phyloP scores from a whole-genome alignment of 495 filamentous ascomycete species.

The Aspergillus bertholletiae region DNA sequence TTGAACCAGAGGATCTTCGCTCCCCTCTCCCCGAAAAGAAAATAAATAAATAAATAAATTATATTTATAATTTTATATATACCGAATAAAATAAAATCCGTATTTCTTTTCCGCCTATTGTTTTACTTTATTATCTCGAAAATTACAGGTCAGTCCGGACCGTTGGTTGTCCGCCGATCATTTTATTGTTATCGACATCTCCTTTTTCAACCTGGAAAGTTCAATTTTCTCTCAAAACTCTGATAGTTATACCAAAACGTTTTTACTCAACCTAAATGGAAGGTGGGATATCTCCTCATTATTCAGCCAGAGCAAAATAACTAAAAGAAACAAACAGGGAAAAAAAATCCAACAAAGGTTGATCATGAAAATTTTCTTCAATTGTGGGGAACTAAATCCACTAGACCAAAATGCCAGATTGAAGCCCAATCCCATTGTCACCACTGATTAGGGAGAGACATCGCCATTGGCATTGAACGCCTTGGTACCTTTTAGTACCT shows the following conservation, averaged over 20 bases:
- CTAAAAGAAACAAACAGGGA: neutral
- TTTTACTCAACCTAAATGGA: no score
- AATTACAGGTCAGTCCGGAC: neutral
- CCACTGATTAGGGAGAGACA: conserved; percentile 2
- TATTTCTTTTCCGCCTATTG: neutral
- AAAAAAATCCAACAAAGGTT: neutral
- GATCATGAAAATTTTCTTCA: conserved; percentile 18
- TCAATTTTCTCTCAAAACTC: neutral
- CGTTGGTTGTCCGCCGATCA: neutral
- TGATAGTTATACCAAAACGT: no score
- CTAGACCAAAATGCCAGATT: conserved; percentile 6
- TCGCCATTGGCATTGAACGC: conserved; percentile 3
- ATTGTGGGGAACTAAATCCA: conserved; percentile 13
- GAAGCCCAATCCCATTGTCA: conserved; percentile 21
- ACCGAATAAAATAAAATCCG: neutral
- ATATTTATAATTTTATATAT: conserved; percentile 6
- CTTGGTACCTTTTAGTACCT: conserved; percentile 13
- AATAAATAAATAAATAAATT: neutral
- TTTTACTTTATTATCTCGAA: neutral
- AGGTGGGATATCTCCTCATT: neutral
- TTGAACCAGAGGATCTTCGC: conserved; percentile 6
- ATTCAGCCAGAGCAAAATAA: neutral
- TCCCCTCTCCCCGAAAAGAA: neutral
- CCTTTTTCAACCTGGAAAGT: no score
- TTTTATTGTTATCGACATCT: no score